phyloP scores from a whole-genome alignment of 192 early-diverging fungal species.

The Bifiguratus adelaidae region DNA sequence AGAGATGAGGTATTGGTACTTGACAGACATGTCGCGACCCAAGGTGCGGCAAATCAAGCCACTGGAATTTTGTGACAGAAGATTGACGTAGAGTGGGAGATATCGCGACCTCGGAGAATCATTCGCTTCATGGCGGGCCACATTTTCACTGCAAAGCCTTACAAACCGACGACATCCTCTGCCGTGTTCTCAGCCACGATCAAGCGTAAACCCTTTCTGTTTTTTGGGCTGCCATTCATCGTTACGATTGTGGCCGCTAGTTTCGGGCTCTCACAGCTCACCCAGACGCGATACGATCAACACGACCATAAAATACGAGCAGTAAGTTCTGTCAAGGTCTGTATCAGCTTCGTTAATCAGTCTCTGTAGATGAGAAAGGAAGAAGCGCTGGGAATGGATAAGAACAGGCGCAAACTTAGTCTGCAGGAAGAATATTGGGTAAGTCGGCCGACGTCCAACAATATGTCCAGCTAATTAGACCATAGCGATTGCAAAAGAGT shows the following conservation, averaged over 20 bases:
- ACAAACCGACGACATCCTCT: conserved; percentile 11
- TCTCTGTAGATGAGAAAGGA: conserved; percentile 35
- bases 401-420: conserved; percentile 43
- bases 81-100: too few species aligned
- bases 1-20: conserved; percentile 24
- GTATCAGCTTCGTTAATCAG: not conserved
- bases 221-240: conserved; percentile 62
- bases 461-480: not conserved
- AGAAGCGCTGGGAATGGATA: conserved; percentile 37
- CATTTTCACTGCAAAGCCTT: too few species aligned
- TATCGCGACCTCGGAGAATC: too few species aligned
- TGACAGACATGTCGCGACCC: conserved; percentile 2
- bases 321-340: conserved; percentile 12
- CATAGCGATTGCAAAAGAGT: conserved; percentile 15
- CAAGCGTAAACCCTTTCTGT: conserved; percentile 44
- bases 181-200: conserved; percentile 4
- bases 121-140: too few species aligned
- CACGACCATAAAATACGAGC: conserved; percentile 43
- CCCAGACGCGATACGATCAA: conserved; percentile 70
- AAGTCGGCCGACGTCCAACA: not conserved
- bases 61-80: not conserved
- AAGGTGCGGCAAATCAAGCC: not conserved
- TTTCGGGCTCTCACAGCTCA: conserved; percentile 56
- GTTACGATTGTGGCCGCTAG: conserved; percentile 58
- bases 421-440: conserved; percentile 67